phyloP scores from a whole-genome alignment of 2,329 filamentous ascomycete genomes.

The Colletotrichum kahawae region DNA sequence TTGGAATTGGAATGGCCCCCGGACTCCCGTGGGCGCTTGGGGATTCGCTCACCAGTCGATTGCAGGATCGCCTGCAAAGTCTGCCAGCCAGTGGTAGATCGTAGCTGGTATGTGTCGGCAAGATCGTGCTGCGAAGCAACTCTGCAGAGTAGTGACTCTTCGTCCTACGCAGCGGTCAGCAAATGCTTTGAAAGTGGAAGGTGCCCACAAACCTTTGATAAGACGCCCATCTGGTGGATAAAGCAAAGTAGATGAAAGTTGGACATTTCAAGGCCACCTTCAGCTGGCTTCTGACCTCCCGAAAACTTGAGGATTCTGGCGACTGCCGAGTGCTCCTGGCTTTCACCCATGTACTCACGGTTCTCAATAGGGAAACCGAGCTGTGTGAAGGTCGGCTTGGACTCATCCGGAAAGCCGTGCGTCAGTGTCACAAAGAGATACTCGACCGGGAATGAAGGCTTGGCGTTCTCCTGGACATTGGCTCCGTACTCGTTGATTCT shows the following conservation, averaged over 20 bases:
- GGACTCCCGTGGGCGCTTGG: conserved; percentile 67
- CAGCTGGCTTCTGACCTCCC: conserved; percentile 62
- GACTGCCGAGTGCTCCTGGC: conserved; percentile 76
- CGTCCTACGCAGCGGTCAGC: conserved; percentile 67
- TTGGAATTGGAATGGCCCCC: conserved; percentile 37
- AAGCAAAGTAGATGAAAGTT: conserved; percentile 96
- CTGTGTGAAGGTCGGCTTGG: conserved; percentile 77
- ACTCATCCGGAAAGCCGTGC: conserved; percentile 87
- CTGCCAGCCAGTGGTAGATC: conserved; percentile 90
- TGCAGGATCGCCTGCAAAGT: conserved; percentile 91
- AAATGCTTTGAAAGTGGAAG: neutral
- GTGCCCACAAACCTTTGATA: conserved; percentile 74
- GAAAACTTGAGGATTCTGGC: conserved; percentile 71
- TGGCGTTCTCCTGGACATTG: conserved; percentile 96
- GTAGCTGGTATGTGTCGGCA: conserved; percentile 80
- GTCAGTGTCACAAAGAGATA: conserved; percentile 96
- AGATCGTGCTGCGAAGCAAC: conserved; percentile 83
- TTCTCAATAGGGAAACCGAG: conserved; percentile 89
- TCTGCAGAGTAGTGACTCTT: conserved; percentile 84
- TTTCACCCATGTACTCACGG: conserved; percentile 82
- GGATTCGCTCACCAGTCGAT: conserved; percentile 95
- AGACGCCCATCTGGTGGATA: conserved; percentile 77
- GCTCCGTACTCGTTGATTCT: conserved; percentile 95
- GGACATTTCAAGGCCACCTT: conserved; percentile 73
- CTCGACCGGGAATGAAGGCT: conserved; percentile 94